phyloP scores from a whole-genome alignment of 768 basidiomycete genomes.

The Multifurca ochricompacta region DNA sequence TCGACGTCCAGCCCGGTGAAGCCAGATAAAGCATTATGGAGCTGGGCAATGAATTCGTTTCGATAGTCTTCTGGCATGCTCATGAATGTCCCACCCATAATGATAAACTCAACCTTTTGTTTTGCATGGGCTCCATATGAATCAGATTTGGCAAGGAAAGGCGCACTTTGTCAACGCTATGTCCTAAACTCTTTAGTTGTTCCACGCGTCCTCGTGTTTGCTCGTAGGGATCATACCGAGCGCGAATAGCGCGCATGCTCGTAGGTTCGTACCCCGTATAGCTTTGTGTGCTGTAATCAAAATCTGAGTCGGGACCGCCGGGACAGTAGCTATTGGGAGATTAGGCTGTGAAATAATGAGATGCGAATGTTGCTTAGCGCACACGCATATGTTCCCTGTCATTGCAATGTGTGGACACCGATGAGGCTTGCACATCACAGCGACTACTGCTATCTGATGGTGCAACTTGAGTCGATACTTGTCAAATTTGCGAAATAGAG shows the following conservation, averaged over 20 bases:
- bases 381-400: slow-evolving; percentile 99
- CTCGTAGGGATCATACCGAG: slow-evolving; percentile 94
- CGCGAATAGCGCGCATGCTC: slow-evolving; percentile 97
- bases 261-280: slow-evolving; percentile 96
- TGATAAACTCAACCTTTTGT: slow-evolving; percentile 71
- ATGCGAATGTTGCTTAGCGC: slow-evolving; percentile 26
- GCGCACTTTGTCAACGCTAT: slow-evolving; percentile 89
- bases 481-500: background rate
- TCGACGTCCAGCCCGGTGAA: slow-evolving; percentile 91
- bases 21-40: slow-evolving; percentile 95
- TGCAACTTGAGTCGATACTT: background rate
- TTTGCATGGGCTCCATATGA: background rate
- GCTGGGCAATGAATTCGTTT: slow-evolving; percentile 85
- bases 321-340: slow-evolving; percentile 73
- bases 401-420: slow-evolving; percentile 99
- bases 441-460: slow-evolving; percentile 88
- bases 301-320: slow-evolving; percentile 98
- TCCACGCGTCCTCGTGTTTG: slow-evolving; percentile 94
- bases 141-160: background rate
- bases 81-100: slow-evolving; percentile 99
- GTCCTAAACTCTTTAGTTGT: slow-evolving; percentile 91
- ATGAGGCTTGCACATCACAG: slow-evolving; percentile 99
- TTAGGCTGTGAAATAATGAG: background rate
- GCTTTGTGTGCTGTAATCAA: slow-evolving; percentile 97
- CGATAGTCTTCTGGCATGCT: slow-evolving; percentile 98